phyloP scores from a whole-genome alignment of 768 basidiomycete genomes.

The Trametes maxima region DNA sequence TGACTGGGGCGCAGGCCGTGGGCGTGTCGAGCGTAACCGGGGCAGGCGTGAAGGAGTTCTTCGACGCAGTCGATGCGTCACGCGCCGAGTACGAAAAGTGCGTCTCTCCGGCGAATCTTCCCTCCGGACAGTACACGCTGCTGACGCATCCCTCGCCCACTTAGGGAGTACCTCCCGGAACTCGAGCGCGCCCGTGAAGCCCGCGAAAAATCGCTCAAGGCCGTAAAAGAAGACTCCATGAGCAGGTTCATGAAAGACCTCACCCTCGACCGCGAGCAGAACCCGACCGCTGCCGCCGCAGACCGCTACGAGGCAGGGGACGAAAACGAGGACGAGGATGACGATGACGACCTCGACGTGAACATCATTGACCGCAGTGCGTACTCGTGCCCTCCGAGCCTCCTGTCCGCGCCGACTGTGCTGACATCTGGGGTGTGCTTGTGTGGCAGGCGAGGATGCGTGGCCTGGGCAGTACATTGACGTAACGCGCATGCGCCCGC shows the following conservation, averaged over 20 bases:
- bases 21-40: conserved; percentile 97
- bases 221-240: conserved; percentile 75
- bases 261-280: conserved; percentile 65
- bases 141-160: not conserved
- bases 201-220: conserved; percentile 64
- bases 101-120: conserved; percentile 29
- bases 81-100: conserved; percentile 89
- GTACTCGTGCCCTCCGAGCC: conserved; percentile 33
- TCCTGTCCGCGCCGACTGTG: conserved; percentile 16
- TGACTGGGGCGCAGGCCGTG: conserved; percentile 62
- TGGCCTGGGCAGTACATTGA: conserved; percentile 81
- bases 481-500: conserved; percentile 60
- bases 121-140: not conserved
- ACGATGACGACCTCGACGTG: conserved; percentile 44
- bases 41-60: conserved; percentile 89
- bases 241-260: conserved; percentile 79
- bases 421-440: conserved; percentile 19
- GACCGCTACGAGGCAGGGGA: conserved; percentile 68
- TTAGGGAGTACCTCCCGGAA: conserved; percentile 91
- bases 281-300: conserved; percentile 55
- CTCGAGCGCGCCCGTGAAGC: conserved; percentile 68
- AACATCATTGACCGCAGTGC: conserved; percentile 74
- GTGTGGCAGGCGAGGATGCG: conserved; percentile 58
- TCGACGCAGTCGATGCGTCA: conserved; percentile 87
- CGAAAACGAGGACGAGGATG: conserved; percentile 58